Conservation (phyloP, 1,139 yeast genomes). For the Williopsis jadinii region DNA sequence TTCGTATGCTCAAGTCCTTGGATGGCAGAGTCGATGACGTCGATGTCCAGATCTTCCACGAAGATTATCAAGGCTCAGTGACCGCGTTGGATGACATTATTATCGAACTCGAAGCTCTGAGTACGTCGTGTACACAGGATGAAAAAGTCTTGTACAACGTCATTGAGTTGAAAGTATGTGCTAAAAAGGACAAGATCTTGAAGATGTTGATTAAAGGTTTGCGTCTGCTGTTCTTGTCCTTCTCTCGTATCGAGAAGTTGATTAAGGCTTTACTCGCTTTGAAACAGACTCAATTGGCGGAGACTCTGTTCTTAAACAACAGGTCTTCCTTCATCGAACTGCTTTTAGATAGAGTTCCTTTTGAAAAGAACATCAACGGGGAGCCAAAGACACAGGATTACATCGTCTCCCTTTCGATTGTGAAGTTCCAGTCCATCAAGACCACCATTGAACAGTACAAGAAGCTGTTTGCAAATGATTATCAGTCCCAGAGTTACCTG, state of each 20-base stretch:
- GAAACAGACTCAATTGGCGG: conserved; percentile 39
- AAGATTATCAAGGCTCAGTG: conserved; percentile 49
- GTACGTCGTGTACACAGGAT: conserved; percentile 27
- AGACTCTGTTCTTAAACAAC: conserved; percentile 39
- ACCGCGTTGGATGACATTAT: conserved; percentile 41
- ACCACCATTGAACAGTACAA: conserved; percentile 41
- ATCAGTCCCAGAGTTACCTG: conserved; percentile 30
- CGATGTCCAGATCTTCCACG: conserved; percentile 60
- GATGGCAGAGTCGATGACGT: conserved; percentile 62
- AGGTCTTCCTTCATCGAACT: conserved; percentile 38
- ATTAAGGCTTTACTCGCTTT: conserved; percentile 36
- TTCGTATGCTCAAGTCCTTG: conserved; percentile 38
- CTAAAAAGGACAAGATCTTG: conserved; percentile 31
- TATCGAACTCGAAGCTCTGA: conserved; percentile 16
- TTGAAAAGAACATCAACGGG: conserved; percentile 38
- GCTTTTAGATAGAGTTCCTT: conserved; percentile 35
- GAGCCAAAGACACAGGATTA: conserved; percentile 40
- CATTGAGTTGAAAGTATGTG: conserved; percentile 32
- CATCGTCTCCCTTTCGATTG: conserved; percentile 52
- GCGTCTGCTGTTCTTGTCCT: conserved; percentile 3
- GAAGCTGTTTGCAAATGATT: conserved; percentile 33
- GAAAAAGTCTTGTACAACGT: conserved; percentile 34
- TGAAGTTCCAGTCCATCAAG: conserved; percentile 47
- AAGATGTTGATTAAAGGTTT: conserved; percentile 26
- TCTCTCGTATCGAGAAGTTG: conserved; percentile 21